A percentile compares a stretch with the other conserved stretches of the same genome.
phyloP scores from a whole-genome alignment of 192 early-diverging fungal species.

The Entophlyctis luteolus region DNA sequence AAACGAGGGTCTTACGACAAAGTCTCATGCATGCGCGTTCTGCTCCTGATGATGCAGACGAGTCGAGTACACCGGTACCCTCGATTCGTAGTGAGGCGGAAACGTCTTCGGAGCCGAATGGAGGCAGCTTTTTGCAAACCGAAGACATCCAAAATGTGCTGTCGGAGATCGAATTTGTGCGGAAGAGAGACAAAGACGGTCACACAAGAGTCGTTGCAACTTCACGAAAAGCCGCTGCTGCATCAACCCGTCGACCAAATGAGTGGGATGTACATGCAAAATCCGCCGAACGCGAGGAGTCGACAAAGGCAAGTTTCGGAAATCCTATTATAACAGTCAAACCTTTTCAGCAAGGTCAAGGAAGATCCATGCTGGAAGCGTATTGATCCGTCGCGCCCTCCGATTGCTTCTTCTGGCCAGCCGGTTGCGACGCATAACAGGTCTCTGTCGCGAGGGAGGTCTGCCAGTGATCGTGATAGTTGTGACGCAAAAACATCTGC shows the following conservation, averaged over 20 bases:
- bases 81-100: background rate
- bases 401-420: background rate
- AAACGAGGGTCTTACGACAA: no score
- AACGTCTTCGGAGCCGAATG: background rate
- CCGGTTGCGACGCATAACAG: background rate
- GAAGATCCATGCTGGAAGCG: conserved; percentile 16
- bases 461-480: background rate
- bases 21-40: background rate
- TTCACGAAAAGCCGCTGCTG: background rate
- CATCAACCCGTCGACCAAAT: background rate
- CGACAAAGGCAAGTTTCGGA: background rate
- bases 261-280: background rate
- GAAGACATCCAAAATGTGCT: conserved; percentile 23
- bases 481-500: background rate
- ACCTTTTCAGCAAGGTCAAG: background rate
- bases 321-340: background rate
- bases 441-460: background rate
- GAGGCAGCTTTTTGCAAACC: conserved; percentile 24
- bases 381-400: conserved; percentile 17
- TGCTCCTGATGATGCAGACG: conserved; percentile 8
- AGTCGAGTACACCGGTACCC: background rate
- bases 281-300: background rate
- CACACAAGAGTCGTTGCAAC: conserved; percentile 11
- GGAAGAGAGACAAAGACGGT: conserved; percentile 16
- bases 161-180: conserved; percentile 31